phyloP scores from a whole-genome alignment of 371 early-diverging fungal genomes.

The Syncephalastrum monosporum region DNA sequence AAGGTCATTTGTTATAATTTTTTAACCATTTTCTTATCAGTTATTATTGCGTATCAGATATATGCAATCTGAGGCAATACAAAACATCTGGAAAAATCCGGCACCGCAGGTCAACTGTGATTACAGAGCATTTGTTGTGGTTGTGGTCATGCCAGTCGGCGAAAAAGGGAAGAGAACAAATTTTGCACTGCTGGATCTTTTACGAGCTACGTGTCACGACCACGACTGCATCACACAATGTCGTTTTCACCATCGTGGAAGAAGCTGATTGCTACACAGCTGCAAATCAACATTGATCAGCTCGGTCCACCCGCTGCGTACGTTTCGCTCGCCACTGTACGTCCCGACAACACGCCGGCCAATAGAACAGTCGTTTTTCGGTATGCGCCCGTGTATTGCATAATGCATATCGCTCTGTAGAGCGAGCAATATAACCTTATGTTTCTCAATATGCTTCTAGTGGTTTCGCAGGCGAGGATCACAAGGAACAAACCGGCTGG shows the following conservation, averaged over 20 bases:
- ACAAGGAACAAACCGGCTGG: conserved; percentile 36
- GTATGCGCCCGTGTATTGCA: conserved; percentile 2
- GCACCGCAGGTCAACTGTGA: too few species aligned
- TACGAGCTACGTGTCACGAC: too few species aligned
- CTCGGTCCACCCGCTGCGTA: conserved; percentile 33
- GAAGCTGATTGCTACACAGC: conserved; percentile 16
- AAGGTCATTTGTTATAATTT: too few species aligned
- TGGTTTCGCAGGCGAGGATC: conserved; percentile 47
- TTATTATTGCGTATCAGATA: too few species aligned
- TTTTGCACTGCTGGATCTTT: too few species aligned
- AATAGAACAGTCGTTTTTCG: conserved; percentile 48
- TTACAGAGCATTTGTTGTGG: too few species aligned
- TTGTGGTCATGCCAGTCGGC: too few species aligned
- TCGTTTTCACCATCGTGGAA: conserved; percentile 22
- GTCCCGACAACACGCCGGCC: conserved; percentile 35
- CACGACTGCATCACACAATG: too few species aligned
- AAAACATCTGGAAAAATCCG: too few species aligned
- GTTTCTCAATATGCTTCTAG: conserved; percentile 8
- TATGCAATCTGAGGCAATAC: too few species aligned
- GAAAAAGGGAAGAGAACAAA: too few species aligned
- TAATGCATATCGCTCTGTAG: not conserved
- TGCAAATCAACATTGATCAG: conserved; percentile 35
- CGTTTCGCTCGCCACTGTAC: conserved; percentile 40
- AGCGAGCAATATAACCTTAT: not conserved
- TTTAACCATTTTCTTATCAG: too few species aligned